Conservation (phyloP, 139 green algal species). For the Picochlorum sp. region DNA sequence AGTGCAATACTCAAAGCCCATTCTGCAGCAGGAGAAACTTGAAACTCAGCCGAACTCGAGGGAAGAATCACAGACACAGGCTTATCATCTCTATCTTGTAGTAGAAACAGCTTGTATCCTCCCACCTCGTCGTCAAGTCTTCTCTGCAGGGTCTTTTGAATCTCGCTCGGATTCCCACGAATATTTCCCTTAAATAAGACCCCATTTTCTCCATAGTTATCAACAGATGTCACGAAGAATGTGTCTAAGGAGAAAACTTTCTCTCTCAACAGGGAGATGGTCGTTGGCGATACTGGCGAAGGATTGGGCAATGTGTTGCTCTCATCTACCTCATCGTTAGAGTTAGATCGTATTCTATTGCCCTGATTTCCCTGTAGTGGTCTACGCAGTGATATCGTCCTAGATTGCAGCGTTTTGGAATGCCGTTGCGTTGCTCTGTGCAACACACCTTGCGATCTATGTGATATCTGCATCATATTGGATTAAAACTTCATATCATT, state of each 20-base stretch:
- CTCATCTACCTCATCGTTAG: too few relatives aligned
- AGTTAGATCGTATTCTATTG: too few relatives aligned
- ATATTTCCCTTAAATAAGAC: constrained; percentile 85
- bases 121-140: constrained; percentile 43
- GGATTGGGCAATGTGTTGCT: background rate
- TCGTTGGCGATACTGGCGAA: constrained; percentile 25
- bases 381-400: too few relatives aligned
- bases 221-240: constrained; percentile 73
- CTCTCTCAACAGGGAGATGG: constrained; percentile 59
- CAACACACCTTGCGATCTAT: too few relatives aligned
- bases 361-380: too few relatives aligned
- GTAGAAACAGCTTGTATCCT: constrained; percentile 60
- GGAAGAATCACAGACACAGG: constrained; percentile 57
- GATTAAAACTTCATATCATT: too few relatives aligned
- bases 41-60: constrained; percentile 9
- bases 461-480: too few relatives aligned
- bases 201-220: constrained; percentile 57
- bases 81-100: constrained; percentile 63
- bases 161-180: constrained; percentile 37
- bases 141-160: constrained; percentile 46
- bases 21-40: constrained; percentile 18
- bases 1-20: constrained; percentile 47
- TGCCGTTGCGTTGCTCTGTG: too few relatives aligned
- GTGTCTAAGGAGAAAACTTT: constrained; percentile 79
- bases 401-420: too few relatives aligned